phyloP scores from a whole-genome alignment of 345 rosid species.

The Noccaea bulbosa region DNA sequence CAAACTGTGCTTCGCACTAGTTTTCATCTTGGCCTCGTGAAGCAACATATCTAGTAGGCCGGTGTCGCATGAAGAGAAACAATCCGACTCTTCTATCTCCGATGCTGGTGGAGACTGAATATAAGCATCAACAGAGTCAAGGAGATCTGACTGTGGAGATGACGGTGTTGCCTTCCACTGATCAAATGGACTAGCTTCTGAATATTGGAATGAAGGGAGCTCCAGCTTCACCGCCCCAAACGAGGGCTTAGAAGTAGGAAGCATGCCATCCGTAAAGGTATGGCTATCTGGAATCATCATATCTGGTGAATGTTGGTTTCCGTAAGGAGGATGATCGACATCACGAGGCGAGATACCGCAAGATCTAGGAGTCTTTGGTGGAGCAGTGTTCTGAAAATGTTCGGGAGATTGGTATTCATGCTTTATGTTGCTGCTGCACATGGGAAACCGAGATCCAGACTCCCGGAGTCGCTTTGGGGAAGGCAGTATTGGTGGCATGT shows the following conservation, averaged over 20 bases:
- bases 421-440: constrained; percentile 52
- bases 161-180: constrained; percentile 72
- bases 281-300: constrained; percentile 70
- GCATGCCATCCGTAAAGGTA: constrained; percentile 78
- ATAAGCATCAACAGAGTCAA: constrained; percentile 73
- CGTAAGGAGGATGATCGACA: constrained; percentile 58
- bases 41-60: constrained; percentile 94
- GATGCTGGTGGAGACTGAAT: constrained; percentile 81
- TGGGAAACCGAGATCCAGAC: constrained; percentile 52
- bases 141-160: constrained; percentile 59
- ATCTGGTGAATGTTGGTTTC: constrained; percentile 54
- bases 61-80: constrained; percentile 71
- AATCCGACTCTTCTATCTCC: constrained; percentile 54
- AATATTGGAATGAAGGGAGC: constrained; percentile 99
- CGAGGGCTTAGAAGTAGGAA: constrained; percentile 83
- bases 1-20: constrained; percentile 68
- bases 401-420: constrained; percentile 56
- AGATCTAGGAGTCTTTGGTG: constrained; percentile 52
- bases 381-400: constrained; percentile 51
- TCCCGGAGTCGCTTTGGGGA: constrained; percentile 68
- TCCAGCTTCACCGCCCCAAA: constrained; percentile 93
- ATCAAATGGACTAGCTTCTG: constrained; percentile 67
- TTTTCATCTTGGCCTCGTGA: constrained; percentile 71
- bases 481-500: constrained; percentile 55
- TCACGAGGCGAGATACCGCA: constrained; percentile 55